Base-by-base conservation (phyloP, 306 rosid genomes). In the Pterocarpus santalinus region DNA sequence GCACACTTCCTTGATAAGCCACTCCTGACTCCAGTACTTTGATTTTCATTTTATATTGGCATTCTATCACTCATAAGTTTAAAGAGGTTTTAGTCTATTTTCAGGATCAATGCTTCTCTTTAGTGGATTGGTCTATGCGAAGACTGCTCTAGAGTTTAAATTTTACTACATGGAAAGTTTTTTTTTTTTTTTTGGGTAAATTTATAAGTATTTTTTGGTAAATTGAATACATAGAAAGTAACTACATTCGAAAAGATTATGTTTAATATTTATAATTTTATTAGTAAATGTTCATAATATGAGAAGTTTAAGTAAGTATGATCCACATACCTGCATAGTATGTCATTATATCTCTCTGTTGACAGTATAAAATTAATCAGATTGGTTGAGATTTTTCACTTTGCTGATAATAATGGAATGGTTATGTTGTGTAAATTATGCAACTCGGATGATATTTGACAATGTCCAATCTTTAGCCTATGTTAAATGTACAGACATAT, bases 1-100 rank as follows among this genome's bases (percentile, higher is more conserved):
- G 92, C 94, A 1, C 85, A 87, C 58, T 90, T 90, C 79, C 82
- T 55, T 47, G 78, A 84, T 36, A 61, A 85, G 51, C 92, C 91
- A 44, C 89, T 90, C 34, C 47, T 89, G 77, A 87, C 86, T 77
- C 91, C 91, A 0, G 86, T 90, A 12, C 72, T 80, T 61, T 90
- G 79, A 85, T 69, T 22, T 22, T 5, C 4, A 38, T 38, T 38
- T 38, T 38, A 38, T 4, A 38, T 4, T 38, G 5, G 41, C 60
- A 55, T 56, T 60, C 16, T 73, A 12, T 38, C 22, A 22, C 22
- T 1, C 36, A 36, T 36, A 56, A 7, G 58, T 12, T 73, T 39
- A 38, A 73, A 56, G 67, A 57, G 49, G 39, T 17, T 57, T 22
- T 8, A 57, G 60, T 32, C 6, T 73, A 53, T 28, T 15, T n/a